phyloP scores from a whole-genome alignment of 805 yeast species.

The Debaryomyces castellii region DNA sequence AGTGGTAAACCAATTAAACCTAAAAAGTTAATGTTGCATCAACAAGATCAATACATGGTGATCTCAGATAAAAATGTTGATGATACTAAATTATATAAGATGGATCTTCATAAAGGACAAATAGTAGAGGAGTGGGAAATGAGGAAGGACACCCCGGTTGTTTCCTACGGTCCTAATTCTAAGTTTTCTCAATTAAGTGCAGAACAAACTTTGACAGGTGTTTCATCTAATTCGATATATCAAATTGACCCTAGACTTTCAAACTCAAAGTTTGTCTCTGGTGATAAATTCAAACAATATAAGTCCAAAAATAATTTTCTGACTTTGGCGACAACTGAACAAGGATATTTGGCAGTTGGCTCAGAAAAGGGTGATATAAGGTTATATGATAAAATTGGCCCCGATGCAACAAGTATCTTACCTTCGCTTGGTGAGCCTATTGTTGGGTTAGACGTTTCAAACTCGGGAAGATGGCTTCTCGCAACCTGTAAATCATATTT shows the following conservation, averaged over 20 bases:
- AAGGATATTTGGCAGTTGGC: slow-evolving; percentile 76
- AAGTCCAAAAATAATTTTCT: slow-evolving; percentile 52
- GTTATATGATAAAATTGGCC: slow-evolving; percentile 70
- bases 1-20: slow-evolving; percentile 55
- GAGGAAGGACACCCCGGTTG: slow-evolving; percentile 46
- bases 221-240: slow-evolving; percentile 65
- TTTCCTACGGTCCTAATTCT: slow-evolving; percentile 64
- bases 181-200: slow-evolving; percentile 73
- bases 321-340: slow-evolving; percentile 66
- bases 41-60: slow-evolving; percentile 67
- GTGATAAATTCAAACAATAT: slow-evolving; percentile 39
- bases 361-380: slow-evolving; percentile 74
- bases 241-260: slow-evolving; percentile 76
- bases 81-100: slow-evolving; percentile 52
- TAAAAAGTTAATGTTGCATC: slow-evolving; percentile 69
- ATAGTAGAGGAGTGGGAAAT: slow-evolving; percentile 86
- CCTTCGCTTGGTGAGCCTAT: slow-evolving; percentile 84
- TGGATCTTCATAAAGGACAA: slow-evolving; percentile 80
- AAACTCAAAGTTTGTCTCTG: slow-evolving; percentile 57
- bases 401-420: slow-evolving; percentile 70
- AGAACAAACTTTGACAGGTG: slow-evolving; percentile 74
- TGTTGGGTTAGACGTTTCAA: slow-evolving; percentile 65
- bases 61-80: slow-evolving; percentile 52
- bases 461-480: slow-evolving; percentile 78
- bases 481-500: slow-evolving; percentile 78